Evolutionary conservation across 768 basidiomycete species (phyloP), one percentile per base, ranked within the genome.

Genomic region (Gymnopilus dilepis): DNA sequence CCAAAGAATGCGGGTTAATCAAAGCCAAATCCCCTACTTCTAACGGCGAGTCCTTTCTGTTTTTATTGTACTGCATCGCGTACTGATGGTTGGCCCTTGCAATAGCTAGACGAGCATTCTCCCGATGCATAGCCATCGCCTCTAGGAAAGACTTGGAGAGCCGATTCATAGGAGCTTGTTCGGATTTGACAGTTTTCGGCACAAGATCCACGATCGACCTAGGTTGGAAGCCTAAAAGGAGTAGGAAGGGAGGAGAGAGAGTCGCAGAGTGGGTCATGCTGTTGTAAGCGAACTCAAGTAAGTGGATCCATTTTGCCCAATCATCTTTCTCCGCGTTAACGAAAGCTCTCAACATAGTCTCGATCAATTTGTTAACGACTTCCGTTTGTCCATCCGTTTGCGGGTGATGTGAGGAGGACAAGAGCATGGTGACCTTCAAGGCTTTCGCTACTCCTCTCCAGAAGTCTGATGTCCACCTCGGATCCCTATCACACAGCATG

Each of bases 301-400:
- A 57, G 1, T 65, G 48, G 0, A 71, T 12, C 6, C 57, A 51
- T 11, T 62, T 33, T 1, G 15, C 37, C 69, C 67, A 71, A 2
- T 62, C 60, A 3, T 58, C 43, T 21, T 65, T 69, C 13, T 64
- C 40, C 1, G 59, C 34, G 34, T 63, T 62, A 15, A 67, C 65
- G 40, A 61, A 68, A 9, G 68, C 57, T 0, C 65, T 48, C 0
- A 71, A 60, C 19, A 69, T 71, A 3, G 52, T 31, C 33, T 67
- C 59, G 0, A 73, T 57, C 63, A 70, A 67, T 57, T 68, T 62
- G 28, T 70, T 71, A 1, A 63, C 53, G 5, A 48, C 24, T 59
- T 71, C 63, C 0, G 68, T 67, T 28, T 62, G 58, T 26, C 69
- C 70, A 50, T 71, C 68, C 2, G 68, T 64, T 58, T 71, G 50